Evolutionary conservation across 208 protist species (phyloP), one percentile per base, ranked within the genome.

Genomic region (Acanthamoeba healyi): DNA sequence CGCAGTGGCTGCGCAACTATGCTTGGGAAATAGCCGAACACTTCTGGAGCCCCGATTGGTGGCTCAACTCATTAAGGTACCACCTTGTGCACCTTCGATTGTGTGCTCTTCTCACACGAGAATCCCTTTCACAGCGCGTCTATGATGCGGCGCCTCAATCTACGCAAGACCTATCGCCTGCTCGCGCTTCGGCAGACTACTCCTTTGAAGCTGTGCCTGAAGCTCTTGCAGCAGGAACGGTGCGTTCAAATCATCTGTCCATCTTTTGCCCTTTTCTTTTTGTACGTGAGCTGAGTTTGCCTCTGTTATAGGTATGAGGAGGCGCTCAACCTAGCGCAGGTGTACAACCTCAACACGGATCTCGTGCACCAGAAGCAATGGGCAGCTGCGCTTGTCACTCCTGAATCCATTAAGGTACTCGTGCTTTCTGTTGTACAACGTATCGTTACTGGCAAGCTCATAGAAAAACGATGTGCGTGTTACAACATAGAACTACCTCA

Each of bases 291-390:
- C 12, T 19, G 26, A 10, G 15, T 14, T 79, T 10, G 26, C 26
- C 26, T 14, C 34, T 82, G 24, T 26, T 36, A 17, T 82, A 89
- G 49, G 44, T 89, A 89, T 14, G 81, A 89, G 34, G 81, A 89
- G n/a, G 81, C 81, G 29, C 81, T 89, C 29, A 61, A 4, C 46
- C 29, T 89, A 40, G 81, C 81, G 29, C 81, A 89, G 51, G 49
- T 61, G 81, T 61, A 89, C 36, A 38, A 38, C 12, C 49, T 89
- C 1, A 61, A 89, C 81, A 89, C 81, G 7, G 81, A 89, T 61
- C n/a, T 89, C 7, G 54, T 89, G 24, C 54, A 89, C 34, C 81
- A 89, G 42, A 89, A 89, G 34, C 81, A 89, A 34, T 89, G 81
- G 81, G 81, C 81, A 49, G 29, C 81, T 36, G 26, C 29, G 22